Conservation (phyloP, 805 yeast genomes). For the Pichia paraexigua region DNA sequence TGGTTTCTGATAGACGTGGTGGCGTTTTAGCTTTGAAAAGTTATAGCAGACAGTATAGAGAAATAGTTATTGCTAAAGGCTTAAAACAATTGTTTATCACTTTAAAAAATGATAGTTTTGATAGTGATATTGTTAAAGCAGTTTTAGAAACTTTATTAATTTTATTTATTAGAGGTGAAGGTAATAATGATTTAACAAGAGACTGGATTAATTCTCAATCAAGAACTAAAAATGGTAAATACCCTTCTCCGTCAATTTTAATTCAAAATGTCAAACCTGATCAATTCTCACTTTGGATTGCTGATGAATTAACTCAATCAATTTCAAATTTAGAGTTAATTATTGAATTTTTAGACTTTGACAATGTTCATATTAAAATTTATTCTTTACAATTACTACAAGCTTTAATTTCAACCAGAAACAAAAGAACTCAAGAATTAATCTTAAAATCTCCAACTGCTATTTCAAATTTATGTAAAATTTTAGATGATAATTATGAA, state of each 20-base stretch:
- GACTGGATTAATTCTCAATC: slow-evolving; percentile 70
- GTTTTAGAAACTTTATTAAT: slow-evolving; percentile 79
- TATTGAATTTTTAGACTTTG: slow-evolving; percentile 35
- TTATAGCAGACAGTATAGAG: slow-evolving; percentile 82
- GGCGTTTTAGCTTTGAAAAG: slow-evolving; percentile 87
- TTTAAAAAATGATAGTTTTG: slow-evolving; percentile 57
- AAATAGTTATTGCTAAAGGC: slow-evolving; percentile 82
- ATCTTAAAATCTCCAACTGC: slow-evolving; percentile 72
- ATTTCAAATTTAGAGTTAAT: slow-evolving; percentile 40
- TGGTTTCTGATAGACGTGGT: slow-evolving; percentile 79
- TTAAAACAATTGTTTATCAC: slow-evolving; percentile 64
- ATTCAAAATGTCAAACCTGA: slow-evolving; percentile 53
- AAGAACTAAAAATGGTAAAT: slow-evolving; percentile 65
- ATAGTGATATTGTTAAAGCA: slow-evolving; percentile 62
- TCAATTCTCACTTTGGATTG: slow-evolving; percentile 88
- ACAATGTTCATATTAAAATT: slow-evolving; percentile 69
- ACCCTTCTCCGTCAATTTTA: slow-evolving; percentile 62
- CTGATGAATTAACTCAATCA: slow-evolving; percentile 80
- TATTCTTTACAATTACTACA: slow-evolving; percentile 82
- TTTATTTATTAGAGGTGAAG: slow-evolving; percentile 59
- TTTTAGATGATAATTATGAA: slow-evolving; percentile 60
- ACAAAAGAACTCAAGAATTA: slow-evolving; percentile 63
- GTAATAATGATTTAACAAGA: slow-evolving; percentile 55
- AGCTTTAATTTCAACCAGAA: slow-evolving; percentile 72
- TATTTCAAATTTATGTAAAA: slow-evolving; percentile 60